Percentiles rank a stretch among this genome's conserved stretches.
Conservation (phyloP, 306 rosid genomes). For the Castanea mollissima region DNA sequence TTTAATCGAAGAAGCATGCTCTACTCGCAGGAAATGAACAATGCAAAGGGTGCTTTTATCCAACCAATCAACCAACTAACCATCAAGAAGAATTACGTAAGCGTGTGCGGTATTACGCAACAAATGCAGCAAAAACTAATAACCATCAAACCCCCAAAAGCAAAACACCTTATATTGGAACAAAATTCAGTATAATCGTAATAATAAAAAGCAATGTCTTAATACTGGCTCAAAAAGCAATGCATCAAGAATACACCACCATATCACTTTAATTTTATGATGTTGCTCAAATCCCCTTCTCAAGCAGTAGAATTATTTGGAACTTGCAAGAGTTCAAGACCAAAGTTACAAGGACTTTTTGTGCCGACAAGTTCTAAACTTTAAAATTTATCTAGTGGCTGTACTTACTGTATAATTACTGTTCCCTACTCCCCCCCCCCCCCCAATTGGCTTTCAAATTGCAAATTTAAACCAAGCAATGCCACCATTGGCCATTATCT, state of each 20-base stretch:
- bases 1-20: slow-evolving; percentile 42
- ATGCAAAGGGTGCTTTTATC: slow-evolving; percentile 41
- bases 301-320: too few species aligned
- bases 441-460: not conserved
- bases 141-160: slow-evolving; percentile 47
- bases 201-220: slow-evolving; percentile 11
- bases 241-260: too few species aligned
- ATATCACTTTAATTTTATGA: too few species aligned
- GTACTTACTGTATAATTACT: not conserved
- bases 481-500: too few species aligned
- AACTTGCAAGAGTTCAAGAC: too few species aligned
- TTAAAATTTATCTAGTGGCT: too few species aligned
- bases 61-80: slow-evolving; percentile 47
- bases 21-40: slow-evolving; percentile 48
- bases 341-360: too few species aligned
- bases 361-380: too few species aligned
- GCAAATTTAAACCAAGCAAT: not conserved
- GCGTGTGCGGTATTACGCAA: slow-evolving; percentile 77
- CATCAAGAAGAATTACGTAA: slow-evolving; percentile 62
- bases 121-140: slow-evolving; percentile 57
- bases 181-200: slow-evolving; percentile 70
- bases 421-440: not conserved
- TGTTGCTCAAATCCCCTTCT: too few species aligned
- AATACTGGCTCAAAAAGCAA: too few species aligned
- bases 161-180: slow-evolving; percentile 37